A percentile compares a stretch with the other conserved stretches of the same genome.
phyloP scores from a whole-genome alignment of 2,329 filamentous ascomycete species.

The Golovinomyces cichoracearum region DNA sequence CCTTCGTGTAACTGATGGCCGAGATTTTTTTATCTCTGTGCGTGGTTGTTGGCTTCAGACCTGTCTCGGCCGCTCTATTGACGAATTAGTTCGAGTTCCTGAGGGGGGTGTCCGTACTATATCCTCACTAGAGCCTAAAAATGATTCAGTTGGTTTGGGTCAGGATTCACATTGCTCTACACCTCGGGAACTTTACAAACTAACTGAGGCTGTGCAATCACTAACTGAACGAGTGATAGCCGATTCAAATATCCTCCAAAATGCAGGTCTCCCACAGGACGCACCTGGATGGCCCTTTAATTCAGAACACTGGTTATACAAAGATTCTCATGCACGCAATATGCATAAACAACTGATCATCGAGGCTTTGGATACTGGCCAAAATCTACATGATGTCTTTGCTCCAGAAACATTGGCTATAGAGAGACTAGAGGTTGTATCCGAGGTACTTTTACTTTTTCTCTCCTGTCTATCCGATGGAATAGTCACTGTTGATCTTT shows the following conservation, averaged over 20 bases:
- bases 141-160: slow-evolving; percentile 18
- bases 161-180: slow-evolving; percentile 47
- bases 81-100: slow-evolving; percentile 65
- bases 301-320: slow-evolving; percentile 10
- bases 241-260: slow-evolving; percentile 35
- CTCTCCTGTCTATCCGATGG: slow-evolving; percentile 53
- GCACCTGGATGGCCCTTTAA: slow-evolving; percentile 33
- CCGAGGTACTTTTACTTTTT: slow-evolving; percentile 48
- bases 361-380: slow-evolving; percentile 49
- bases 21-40: slow-evolving; percentile 76
- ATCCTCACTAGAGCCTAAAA: slow-evolving; percentile 4
- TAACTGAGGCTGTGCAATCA: slow-evolving; percentile 52
- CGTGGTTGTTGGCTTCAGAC: slow-evolving; percentile 56
- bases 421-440: slow-evolving; percentile 47
- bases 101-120: slow-evolving; percentile 50
- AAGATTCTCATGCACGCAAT: slow-evolving; percentile 17
- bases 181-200: slow-evolving; percentile 64
- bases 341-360: slow-evolving; percentile 18
- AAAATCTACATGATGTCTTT: slow-evolving; percentile 33
- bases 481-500: slow-evolving; percentile 43
- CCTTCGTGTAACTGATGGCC: slow-evolving; percentile 54
- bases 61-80: slow-evolving; percentile 62
- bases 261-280: slow-evolving; percentile 24
- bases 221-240: slow-evolving; percentile 30
- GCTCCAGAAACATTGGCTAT: slow-evolving; percentile 34